A percentile compares a stretch with the other conserved stretches of the same genome.
Conservation (phyloP, 2,329 filamentous ascomycete species). For the Arthrinium puccinioides region DNA sequence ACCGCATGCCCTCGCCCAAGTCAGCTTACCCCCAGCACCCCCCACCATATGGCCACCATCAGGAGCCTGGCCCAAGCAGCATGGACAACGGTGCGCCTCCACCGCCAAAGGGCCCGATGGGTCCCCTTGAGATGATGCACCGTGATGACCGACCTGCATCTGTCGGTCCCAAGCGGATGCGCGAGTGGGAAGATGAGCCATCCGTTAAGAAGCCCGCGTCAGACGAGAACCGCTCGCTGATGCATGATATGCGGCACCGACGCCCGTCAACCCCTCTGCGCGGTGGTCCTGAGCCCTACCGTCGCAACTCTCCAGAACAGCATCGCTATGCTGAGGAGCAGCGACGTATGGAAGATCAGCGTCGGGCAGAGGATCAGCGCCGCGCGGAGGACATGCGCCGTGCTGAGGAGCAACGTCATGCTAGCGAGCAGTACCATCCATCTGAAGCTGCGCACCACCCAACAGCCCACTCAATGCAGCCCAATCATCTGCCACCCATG, state of each 20-base stretch:
- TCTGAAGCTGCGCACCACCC: conserved; percentile 89
- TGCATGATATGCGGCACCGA: conserved; percentile 78
- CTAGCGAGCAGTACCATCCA: conserved; percentile 77
- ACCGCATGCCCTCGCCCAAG: conserved; percentile 84
- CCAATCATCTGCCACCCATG: conserved; percentile 54
- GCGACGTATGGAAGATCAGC: conserved; percentile 50
- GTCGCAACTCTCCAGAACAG: conserved; percentile 70
- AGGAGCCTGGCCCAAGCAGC: conserved; percentile 49
- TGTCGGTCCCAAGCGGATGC: conserved; percentile 72
- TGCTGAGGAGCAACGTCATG: conserved; percentile 57
- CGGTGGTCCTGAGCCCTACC: conserved; percentile 45
- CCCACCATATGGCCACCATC: conserved; percentile 60
- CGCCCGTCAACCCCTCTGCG: conserved; percentile 68
- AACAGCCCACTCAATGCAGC: conserved; percentile 50
- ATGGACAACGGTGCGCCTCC: conserved; percentile 64
- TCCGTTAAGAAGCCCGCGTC: conserved; percentile 78
- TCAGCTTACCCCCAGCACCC: conserved; percentile 73
- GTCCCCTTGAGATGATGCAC: conserved; percentile 60
- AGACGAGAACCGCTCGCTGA: conserved; percentile 77
- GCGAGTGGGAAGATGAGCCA: conserved; percentile 87
- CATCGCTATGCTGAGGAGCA: conserved; percentile 55
- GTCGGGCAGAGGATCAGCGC: conserved; percentile 48
- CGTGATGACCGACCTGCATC: conserved; percentile 71
- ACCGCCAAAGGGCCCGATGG: conserved; percentile 42
- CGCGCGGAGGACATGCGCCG: conserved; percentile 48